phyloP scores from a whole-genome alignment of 177 flowering plant species.

The Vitis hybrid region DNA sequence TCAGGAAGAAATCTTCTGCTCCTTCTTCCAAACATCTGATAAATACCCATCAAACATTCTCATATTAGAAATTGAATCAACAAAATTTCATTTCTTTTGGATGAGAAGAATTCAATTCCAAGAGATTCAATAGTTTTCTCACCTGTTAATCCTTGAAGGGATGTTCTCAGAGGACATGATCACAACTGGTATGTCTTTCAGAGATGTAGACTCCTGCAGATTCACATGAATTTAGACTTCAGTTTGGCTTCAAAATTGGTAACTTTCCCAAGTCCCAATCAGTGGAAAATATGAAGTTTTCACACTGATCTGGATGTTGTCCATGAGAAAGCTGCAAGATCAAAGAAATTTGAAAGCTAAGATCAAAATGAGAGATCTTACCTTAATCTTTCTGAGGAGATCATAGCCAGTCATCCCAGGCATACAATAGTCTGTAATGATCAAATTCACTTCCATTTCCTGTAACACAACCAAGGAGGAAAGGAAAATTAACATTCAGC shows the following conservation, averaged over 20 bases:
- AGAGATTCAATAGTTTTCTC: not conserved
- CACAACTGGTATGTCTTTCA: constrained; percentile 72
- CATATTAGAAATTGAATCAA: not conserved
- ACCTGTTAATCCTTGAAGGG: constrained; percentile 69
- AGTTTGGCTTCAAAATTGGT: not conserved
- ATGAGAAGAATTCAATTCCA: not conserved
- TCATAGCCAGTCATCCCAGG: constrained; percentile 68
- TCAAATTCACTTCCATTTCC: constrained; percentile 42
- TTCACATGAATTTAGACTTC: not conserved
- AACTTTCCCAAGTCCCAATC: not conserved
- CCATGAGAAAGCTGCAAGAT: too few relatives aligned
- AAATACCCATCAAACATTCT: not conserved
- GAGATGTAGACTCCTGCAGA: constrained; percentile 51
- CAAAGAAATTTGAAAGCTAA: too few relatives aligned
- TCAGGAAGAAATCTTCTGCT: constrained; percentile 67
- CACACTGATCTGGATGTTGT: too few relatives aligned
- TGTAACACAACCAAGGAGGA: not conserved
- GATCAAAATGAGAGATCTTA: not conserved
- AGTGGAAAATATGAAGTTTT: not conserved
- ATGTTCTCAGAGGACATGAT: constrained; percentile 89
- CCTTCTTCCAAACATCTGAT: constrained; percentile 68
- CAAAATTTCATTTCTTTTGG: not conserved
- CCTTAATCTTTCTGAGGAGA: constrained; percentile 54
- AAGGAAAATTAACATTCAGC: not conserved
- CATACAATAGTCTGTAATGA: constrained; percentile 61